Evolutionary conservation across 305 asterid species (phyloP), one percentile per base, ranked within the genome.

Genomic region (Fraxinus albicans): DNA sequence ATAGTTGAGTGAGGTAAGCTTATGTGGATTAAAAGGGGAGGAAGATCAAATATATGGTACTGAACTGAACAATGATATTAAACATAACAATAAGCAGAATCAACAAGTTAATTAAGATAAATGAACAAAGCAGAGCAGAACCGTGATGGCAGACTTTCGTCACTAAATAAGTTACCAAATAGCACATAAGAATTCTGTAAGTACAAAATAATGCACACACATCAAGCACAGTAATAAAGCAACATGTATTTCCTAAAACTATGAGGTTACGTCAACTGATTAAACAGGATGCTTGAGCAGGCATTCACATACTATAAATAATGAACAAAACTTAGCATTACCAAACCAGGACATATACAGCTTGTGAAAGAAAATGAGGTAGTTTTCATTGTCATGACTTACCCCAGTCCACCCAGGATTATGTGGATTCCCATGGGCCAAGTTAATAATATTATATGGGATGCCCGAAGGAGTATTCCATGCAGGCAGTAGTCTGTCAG

Each of bases 361-460:
- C 83, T 12, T 65, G 50, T 50, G 73, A 77, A 76, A 47, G 58
- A 47, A 47, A 81, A 76, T 44, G 21, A 38, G 19, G 38, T n/a
- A 69, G 72, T 10, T 73, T 67, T 42, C 50, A 70, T 10, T 77
- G 29, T 58, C 82, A 80, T 55, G 55, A 86, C 94, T 89, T 88
- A 96, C 98, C 89, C 96, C 99, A 23, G 99, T 92, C 99, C 99
- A 96, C 81, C 98, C 93, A 88, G 94, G 99, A 88, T 96, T 96
- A 85, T 93, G 98, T 13, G 99, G 90, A 85, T 94, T 92, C 75
- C 99, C 98, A 78, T 89, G 88, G 72, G 90, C 95, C 91, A 94
- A 89, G 89, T 96, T 96, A 84, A 96, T 94, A 78, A 91, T 77
- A 79, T 96, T 96, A 90, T 86, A 96, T 72, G 98, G 98, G 86